phyloP scores from a whole-genome alignment of 208 protist species.

The Leishmania braziliensis region DNA sequence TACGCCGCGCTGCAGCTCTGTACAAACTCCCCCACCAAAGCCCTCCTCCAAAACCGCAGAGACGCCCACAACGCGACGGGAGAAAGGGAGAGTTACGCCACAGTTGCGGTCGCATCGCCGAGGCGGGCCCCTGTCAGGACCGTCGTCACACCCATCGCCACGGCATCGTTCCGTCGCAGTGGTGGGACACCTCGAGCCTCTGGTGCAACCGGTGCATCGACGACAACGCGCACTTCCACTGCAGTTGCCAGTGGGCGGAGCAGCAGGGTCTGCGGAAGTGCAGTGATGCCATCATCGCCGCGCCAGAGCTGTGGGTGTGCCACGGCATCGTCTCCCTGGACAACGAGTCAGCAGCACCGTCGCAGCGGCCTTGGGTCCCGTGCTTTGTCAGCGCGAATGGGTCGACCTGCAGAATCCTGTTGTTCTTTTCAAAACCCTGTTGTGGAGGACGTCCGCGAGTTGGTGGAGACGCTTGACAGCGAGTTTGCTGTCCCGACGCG shows the following conservation, averaged over 20 bases:
- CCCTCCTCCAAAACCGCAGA: background rate
- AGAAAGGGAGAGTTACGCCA: background rate
- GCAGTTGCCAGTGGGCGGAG: constrained; percentile 1
- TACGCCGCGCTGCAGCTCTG: constrained; percentile 32
- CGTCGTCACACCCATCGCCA: constrained; percentile 10
- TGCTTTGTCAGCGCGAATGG: constrained; percentile 2
- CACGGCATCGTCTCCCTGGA: background rate
- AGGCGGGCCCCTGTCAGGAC: background rate
- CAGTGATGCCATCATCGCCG: constrained; percentile 14
- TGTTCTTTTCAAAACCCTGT: background rate
- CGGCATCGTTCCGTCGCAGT: constrained; percentile 21
- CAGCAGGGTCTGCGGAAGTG: constrained; percentile 6
- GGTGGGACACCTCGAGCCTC: constrained; percentile 31
- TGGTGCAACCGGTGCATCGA: background rate
- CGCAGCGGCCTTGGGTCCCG: background rate
- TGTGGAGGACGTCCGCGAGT: constrained; percentile 11
- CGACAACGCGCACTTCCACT: constrained; percentile 13
- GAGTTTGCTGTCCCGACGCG: background rate
- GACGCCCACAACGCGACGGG: background rate
- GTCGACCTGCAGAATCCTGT: background rate
- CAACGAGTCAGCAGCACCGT: background rate
- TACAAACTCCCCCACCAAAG: constrained; percentile 19
- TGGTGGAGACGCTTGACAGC: background rate
- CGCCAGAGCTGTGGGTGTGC: constrained; percentile 5
- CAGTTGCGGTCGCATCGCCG: background rate